Percentiles rank a stretch among this genome's conserved stretches.
Evolutionary conservation across 2,329 filamentous ascomycete genomes (phyloP).

Genomic region (Fusarium algeriense): DNA sequence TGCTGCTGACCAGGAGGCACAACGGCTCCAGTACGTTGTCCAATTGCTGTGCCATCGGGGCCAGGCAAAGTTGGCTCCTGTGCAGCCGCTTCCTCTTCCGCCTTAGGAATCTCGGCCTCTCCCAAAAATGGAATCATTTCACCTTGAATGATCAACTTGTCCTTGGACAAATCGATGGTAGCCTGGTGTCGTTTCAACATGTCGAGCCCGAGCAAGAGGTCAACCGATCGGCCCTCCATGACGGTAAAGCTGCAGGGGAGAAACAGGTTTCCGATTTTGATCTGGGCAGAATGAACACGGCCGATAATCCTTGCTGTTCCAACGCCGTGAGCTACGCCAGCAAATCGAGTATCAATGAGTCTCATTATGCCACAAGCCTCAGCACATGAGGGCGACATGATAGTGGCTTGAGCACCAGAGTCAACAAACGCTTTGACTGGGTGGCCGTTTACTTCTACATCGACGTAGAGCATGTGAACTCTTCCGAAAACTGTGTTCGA

Average conservation of each 20-base stretch:
- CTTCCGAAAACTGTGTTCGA: constrained; percentile 81
- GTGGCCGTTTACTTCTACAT: constrained; percentile 92
- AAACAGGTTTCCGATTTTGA: constrained; percentile 89
- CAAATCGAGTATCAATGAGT: constrained; percentile 90
- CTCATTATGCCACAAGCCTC: constrained; percentile 96
- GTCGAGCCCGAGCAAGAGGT: constrained; percentile 91
- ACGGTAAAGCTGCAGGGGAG: constrained; percentile 97
- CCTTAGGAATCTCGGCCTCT: constrained; percentile 94
- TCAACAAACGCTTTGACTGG: constrained; percentile 97
- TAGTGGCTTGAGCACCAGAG: constrained; percentile 96
- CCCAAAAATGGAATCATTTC: constrained; percentile 90
- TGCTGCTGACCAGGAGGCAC: constrained; percentile 49
- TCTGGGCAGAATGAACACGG: constrained; percentile 93
- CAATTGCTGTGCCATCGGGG: constrained; percentile 89
- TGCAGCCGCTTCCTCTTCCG: constrained; percentile 78
- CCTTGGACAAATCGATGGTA: constrained; percentile 86
- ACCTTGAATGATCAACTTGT: constrained; percentile 88
- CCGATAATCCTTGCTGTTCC: constrained; percentile 95
- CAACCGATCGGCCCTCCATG: constrained; percentile 98
- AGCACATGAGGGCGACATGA: constrained; percentile 96
- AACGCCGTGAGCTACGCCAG: constrained; percentile 91
- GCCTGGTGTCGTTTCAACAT: constrained; percentile 98
- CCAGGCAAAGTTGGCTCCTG: constrained; percentile 88
- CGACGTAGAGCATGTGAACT: constrained; percentile 96
- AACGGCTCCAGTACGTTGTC: constrained; percentile 83